Base-by-base conservation (phyloP, 805 yeast genomes). In the Candida rishiriensis region DNA sequence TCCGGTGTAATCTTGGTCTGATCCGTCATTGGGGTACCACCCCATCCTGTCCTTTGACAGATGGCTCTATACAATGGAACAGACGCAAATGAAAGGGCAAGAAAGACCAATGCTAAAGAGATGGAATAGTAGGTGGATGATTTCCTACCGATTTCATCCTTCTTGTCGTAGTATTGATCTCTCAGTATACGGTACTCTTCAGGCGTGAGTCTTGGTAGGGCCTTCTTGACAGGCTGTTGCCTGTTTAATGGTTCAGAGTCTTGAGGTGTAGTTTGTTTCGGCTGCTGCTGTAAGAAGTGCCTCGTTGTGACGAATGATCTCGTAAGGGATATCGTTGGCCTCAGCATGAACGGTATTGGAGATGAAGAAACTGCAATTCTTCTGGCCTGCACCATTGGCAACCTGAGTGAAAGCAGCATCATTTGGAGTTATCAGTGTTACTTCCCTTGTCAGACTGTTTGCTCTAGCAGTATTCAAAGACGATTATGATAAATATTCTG, bases 1-100 rank as follows among this genome's bases (percentile, higher is more conserved):
- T 91, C 98, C 17, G 88, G 80, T 1, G 97, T 87, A 65, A 93
- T 87, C 55, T 77, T 81, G 10, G 81, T 63, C 36, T 72, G 65
- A 60, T 93, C 98, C 0, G 97, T 90, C 55, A 90, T 85, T 10
- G 98, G 98, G 9, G 85, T 82, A 35, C 99, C 99, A 40, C 91
- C 97, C 78, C 85, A 93, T 0, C 99, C 99, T 0, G 97, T 90
- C 64, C 95, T 77, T 55, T 90, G 87, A 71, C 99, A 93, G 29
- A 93, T 73, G 9, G 90, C 88, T 53, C 97, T 71, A 64, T 93
- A 93, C 7, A 93, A 68, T 4, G 98, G 98, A 15, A 93, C 99
- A 1, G 97, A 87, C 10, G 89, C 86, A 65, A 88, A 93, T 0
- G 95, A 76, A 6, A 91, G 69, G 0, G 95, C 87, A 14, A 88